Base-by-base conservation (phyloP, 768 basidiomycete species). In the Leccinellum rugosiceps region DNA sequence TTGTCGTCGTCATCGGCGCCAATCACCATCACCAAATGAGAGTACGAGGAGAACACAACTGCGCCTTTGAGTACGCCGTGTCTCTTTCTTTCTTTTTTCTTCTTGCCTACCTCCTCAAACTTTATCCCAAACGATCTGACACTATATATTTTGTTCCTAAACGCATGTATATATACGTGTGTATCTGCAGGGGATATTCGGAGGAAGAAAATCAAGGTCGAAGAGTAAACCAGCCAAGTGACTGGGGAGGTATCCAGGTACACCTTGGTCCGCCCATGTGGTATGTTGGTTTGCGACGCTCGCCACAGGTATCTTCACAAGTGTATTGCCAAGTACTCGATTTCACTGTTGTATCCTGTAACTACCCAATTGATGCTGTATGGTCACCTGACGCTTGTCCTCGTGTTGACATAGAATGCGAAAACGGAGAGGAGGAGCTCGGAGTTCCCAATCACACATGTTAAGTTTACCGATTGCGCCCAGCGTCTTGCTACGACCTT, bases 181-280 rank as follows among this genome's bases (percentile, higher is more conserved):
- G 25, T 25, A 25, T 25, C 25, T 25, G 14, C 9, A 61, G 67
- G 49, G 17, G 35, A 45, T 17, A n/a, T n/a, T 38, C 35, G 17
- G 26, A 44, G 47, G n/a, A 68, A 63, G 46, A 63, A 41, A 11
- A 50, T 67, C 49, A 67, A 67, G 52, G 43, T 58, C 14, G 61
- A 68, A 28, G 56, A 67, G 26, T 41, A n/a, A 2, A 38, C 35
- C n/a, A n/a, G 51, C 25, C 57, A 57, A 46, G 15, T 28, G 11
- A 23, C 6, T 15, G 1, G 10, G 30, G 10, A 1, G 5, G 35
- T n/a, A n/a, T n/a, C 17, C 2, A 9, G 35, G 17, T n/a, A 38
- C 17, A 3, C n/a, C 35, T 38, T n/a, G 35, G 35, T 38, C 9
- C n/a, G 17, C 17, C 30, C 30, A 17, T 9, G 35, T 17, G 35